phyloP scores from a whole-genome alignment of 306 rosid species.

The Lithocarpus polystachyus region DNA sequence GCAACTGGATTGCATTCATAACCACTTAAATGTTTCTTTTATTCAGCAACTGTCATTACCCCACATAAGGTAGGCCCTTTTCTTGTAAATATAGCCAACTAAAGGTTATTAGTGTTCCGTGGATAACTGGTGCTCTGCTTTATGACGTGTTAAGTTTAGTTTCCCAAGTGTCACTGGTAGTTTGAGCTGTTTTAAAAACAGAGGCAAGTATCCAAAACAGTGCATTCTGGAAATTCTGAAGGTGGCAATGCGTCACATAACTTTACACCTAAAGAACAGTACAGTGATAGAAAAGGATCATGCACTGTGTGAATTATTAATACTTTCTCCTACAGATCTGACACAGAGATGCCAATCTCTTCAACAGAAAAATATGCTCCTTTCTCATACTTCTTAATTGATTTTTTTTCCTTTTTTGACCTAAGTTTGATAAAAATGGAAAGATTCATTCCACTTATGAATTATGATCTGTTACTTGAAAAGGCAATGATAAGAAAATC shows the following conservation, averaged over 20 bases:
- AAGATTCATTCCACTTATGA: slow-evolving; percentile 16
- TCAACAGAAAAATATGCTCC: slow-evolving; percentile 17
- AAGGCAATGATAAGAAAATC: slow-evolving; percentile 5
- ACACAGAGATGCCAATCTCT: slow-evolving; percentile 32
- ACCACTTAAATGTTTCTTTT: not conserved
- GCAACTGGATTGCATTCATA: slow-evolving; percentile 7
- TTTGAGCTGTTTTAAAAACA: slow-evolving; percentile 23
- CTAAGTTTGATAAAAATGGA: slow-evolving; percentile 14
- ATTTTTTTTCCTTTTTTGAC: slow-evolving; percentile 17
- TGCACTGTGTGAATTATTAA: slow-evolving; percentile 25
- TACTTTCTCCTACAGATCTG: slow-evolving; percentile 27
- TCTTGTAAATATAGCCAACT: slow-evolving; percentile 18
- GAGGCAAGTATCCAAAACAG: slow-evolving; percentile 22
- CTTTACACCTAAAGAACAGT: slow-evolving; percentile 21
- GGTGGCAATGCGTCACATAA: slow-evolving; percentile 16
- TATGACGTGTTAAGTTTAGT: slow-evolving; percentile 8
- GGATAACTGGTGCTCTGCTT: slow-evolving; percentile 32
- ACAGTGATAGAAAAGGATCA: slow-evolving; percentile 8
- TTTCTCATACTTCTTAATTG: slow-evolving; percentile 26
- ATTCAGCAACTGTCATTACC: slow-evolving; percentile 12
- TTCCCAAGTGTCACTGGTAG: slow-evolving; percentile 14
- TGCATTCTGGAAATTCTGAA: slow-evolving; percentile 39
- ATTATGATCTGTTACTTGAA: slow-evolving; percentile 2
- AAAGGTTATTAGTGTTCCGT: slow-evolving; percentile 19
- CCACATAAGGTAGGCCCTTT: slow-evolving; percentile 8